Evolutionary conservation across 2,329 filamentous ascomycete genomes (phyloP), one percentile per base, ranked within the genome.

Genomic region (Cercospora janseana): DNA sequence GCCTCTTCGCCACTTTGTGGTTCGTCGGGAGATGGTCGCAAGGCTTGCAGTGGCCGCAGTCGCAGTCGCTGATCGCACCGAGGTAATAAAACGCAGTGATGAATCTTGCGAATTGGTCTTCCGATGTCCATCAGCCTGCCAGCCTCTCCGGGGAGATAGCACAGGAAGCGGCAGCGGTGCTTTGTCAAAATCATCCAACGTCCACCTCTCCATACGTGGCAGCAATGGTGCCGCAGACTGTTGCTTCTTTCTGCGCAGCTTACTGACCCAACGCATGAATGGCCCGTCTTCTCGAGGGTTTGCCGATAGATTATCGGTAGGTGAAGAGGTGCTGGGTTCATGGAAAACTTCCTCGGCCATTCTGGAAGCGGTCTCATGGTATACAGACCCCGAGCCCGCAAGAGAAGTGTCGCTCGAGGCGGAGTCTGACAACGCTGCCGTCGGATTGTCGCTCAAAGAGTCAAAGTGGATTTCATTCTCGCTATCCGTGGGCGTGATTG

Each of bases 51-150:
- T 88, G 40, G 83, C 79, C 52, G 91, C 74, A 52, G 89, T 95
- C 53, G 88, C 77, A 52, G 86, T 91, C 45, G 87, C 86, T 55
- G 88, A 93, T 66, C 86, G 89, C 59, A 94, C 79, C 12, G 82
- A 85, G n/a, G 84, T 82, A 29, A 96, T 81, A 63, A 91, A 90
- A 2, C 80, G 86, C 52, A 88, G 82, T 0, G 90, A 94, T 5
- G 87, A 88, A 1, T 79, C 79, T 9, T 87, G 87, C 2, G 85
- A 86, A 6, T 59, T 69, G 32, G 68, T 72, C 43, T 71, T 70
- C 49, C 66, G 69, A 52, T 74, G 74, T 27, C 51, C 48, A 6
- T 49, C 46, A 24, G 26, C 7, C 8, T 40, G 44, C 4, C 38
- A 42, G 18, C 41, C 46, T 16, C 42, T 51, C 12, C 31, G 37